Evolutionary conservation across 2,329 filamentous ascomycete species (phyloP).

Genomic region (Beauveria caledonica): DNA sequence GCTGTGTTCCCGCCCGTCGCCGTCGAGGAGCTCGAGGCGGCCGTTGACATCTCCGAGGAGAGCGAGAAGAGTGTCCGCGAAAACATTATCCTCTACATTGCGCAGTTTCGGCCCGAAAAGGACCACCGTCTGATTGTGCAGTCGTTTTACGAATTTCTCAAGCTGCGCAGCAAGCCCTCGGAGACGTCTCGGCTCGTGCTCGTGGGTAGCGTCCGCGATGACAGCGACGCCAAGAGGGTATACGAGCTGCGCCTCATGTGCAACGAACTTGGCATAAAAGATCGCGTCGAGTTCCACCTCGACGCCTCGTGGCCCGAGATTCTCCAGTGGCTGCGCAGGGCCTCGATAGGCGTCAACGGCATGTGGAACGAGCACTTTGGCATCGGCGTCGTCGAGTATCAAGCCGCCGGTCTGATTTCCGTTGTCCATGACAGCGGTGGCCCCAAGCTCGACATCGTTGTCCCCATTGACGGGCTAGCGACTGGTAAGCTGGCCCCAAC

Average conservation of each 20-base stretch:
- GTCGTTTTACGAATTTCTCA: constrained; percentile 72
- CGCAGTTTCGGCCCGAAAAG: constrained; percentile 95
- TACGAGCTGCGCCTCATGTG: constrained; percentile 81
- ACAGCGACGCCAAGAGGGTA: constrained; percentile 70
- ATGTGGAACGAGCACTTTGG: constrained; percentile 99
- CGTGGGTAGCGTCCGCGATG: constrained; percentile 86
- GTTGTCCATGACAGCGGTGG: constrained; percentile 93
- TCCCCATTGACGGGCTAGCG: constrained; percentile 65
- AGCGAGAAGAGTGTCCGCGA: constrained; percentile 60
- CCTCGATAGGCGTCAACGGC: constrained; percentile 84
- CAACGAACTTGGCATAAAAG: constrained; percentile 77
- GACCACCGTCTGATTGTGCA: constrained; percentile 83
- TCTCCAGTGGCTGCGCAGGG: constrained; percentile 65
- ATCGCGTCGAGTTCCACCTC: constrained; percentile 77
- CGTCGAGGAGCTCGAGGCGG: constrained; percentile 71
- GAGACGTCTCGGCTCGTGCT: constrained; percentile 63
- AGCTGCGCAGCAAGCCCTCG: constrained; percentile 41
- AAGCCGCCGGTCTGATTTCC: constrained; percentile 84
- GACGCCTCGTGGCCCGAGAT: constrained; percentile 88
- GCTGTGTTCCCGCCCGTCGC: constrained; percentile 91
- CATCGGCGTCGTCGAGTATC: constrained; percentile 96
- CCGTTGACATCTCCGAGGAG: constrained; percentile 60
- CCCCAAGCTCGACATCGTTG: constrained; percentile 87
- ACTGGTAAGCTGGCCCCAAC: constrained; percentile 50
- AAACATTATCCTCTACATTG: constrained; percentile 79